Percentiles rank a stretch among this genome's conserved stretches.
Conservation (phyloP, 768 basidiomycete genomes). For the Boletales sp. region DNA sequence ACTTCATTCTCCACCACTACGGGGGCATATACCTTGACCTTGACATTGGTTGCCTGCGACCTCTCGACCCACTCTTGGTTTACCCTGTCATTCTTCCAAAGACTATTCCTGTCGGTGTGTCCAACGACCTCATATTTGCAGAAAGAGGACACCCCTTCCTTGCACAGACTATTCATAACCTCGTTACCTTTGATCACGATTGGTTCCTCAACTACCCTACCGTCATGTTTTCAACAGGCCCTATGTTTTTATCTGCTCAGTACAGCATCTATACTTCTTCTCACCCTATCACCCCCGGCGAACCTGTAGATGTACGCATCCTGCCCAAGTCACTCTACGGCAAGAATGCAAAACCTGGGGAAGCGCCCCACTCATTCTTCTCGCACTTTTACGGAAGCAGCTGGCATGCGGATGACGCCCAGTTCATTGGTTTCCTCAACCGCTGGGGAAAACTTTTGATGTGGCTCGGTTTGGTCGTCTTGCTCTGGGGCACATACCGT, state of each 20-base stretch:
- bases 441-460: slow-evolving; percentile 85
- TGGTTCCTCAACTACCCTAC: slow-evolving; percentile 98
- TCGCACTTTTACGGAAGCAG: slow-evolving; percentile 97
- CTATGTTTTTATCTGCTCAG: slow-evolving; percentile 97
- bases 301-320: slow-evolving; percentile 77
- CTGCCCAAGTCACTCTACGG: slow-evolving; percentile 97
- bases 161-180: slow-evolving; percentile 88
- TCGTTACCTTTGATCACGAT: slow-evolving; percentile 86
- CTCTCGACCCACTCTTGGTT: slow-evolving; percentile 79
- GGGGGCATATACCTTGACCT: slow-evolving; percentile 96
- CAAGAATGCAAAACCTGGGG: slow-evolving; percentile 82
- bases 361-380: slow-evolving; percentile 91
- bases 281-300: slow-evolving; percentile 49
- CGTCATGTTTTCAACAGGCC: slow-evolving; percentile 99
- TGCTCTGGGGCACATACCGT: slow-evolving; percentile 66
- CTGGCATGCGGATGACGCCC: slow-evolving; percentile 98
- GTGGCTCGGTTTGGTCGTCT: slow-evolving; percentile 74
- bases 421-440: slow-evolving; percentile 91
- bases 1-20: slow-evolving; percentile 94
- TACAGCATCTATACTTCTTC: slow-evolving; percentile 82
- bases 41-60: slow-evolving; percentile 89
- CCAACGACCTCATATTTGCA: slow-evolving; percentile 95
- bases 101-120: slow-evolving; percentile 95
- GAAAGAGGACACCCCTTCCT: slow-evolving; percentile 85
- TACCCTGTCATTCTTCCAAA: slow-evolving; percentile 89